These are phyloP conservation scores for Gentiana dahurica DNA, from an alignment of 257 asterid species.

Conservation along the genomic window DNA sequence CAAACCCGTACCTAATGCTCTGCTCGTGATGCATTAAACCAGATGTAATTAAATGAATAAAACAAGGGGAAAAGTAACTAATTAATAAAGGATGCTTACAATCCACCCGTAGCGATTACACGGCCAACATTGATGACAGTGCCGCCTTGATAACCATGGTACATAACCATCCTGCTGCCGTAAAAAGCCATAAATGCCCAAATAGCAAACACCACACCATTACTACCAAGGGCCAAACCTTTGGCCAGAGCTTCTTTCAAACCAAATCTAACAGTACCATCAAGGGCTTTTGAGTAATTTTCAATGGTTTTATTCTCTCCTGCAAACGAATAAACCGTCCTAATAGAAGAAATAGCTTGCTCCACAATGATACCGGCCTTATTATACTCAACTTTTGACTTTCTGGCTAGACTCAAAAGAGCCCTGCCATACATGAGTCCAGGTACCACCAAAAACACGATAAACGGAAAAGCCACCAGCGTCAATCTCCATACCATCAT, in stretches of 20 bases:
- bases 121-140: constrained; percentile 85
- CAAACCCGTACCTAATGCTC: constrained; percentile 72
- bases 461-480: constrained; percentile 60
- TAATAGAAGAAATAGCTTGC: constrained; percentile 68
- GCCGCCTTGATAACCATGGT: constrained; percentile 68
- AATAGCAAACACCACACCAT: constrained; percentile 63
- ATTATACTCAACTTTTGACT: constrained; percentile 49
- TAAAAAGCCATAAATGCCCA: constrained; percentile 82
- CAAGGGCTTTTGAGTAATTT: constrained; percentile 53
- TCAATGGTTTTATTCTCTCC: constrained; percentile 54
- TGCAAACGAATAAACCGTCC: constrained; percentile 81
- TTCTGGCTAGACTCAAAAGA: constrained; percentile 50
- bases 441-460: constrained; percentile 58
- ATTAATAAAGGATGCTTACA: constrained; percentile 31
- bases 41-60: neutral
- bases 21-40: constrained; percentile 10
- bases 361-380: constrained; percentile 63
- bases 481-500: constrained; percentile 67
- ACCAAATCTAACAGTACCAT: constrained; percentile 64
- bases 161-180: constrained; percentile 82
- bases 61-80: neutral
- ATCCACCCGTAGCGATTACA: constrained; percentile 68
- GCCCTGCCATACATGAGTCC: constrained; percentile 86
- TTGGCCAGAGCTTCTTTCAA: constrained; percentile 75
- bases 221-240: constrained; percentile 89